phyloP scores from a whole-genome alignment of 2,329 filamentous ascomycete genomes.

The Trichoderma gracile region DNA sequence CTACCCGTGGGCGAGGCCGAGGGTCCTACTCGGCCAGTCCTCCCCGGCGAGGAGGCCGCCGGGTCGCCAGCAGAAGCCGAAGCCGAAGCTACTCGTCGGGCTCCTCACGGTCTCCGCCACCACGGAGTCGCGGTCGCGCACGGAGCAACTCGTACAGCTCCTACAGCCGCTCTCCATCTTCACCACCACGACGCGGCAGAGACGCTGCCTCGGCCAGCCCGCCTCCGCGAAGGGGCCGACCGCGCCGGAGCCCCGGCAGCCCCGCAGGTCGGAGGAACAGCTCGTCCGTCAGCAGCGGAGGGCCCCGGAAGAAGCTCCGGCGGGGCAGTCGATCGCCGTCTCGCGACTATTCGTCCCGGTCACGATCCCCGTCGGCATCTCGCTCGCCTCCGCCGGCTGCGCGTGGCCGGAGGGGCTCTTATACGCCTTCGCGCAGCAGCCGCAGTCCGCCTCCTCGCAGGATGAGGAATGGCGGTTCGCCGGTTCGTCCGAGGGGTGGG shows the following conservation, averaged over 20 bases:
- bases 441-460: constrained; percentile 26
- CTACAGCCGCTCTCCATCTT: constrained; percentile 37
- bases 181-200: constrained; percentile 30
- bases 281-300: constrained; percentile 38
- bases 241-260: constrained; percentile 27
- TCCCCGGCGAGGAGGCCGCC: constrained; percentile 32
- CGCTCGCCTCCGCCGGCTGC: constrained; percentile 31
- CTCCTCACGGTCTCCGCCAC: constrained; percentile 36
- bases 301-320: constrained; percentile 31
- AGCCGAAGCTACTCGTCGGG: constrained; percentile 29
- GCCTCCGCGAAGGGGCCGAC: constrained; percentile 31
- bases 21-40: constrained; percentile 38
- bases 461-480: neutral
- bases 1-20: constrained; percentile 27
- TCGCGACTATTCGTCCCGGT: constrained; percentile 33
- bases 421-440: constrained; percentile 31
- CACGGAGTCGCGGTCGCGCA: constrained; percentile 34
- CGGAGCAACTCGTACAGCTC: constrained; percentile 38
- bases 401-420: constrained; percentile 32
- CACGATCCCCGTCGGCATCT: constrained; percentile 31
- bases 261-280: constrained; percentile 36
- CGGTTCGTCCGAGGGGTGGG: constrained; percentile 22
- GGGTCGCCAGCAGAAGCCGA: constrained; percentile 29
- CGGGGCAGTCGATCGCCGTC: constrained; percentile 38
- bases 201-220: constrained; percentile 30